Evolutionary conservation across 768 basidiomycete species (phyloP).

Genomic region (Filobasidium wieringae): DNA sequence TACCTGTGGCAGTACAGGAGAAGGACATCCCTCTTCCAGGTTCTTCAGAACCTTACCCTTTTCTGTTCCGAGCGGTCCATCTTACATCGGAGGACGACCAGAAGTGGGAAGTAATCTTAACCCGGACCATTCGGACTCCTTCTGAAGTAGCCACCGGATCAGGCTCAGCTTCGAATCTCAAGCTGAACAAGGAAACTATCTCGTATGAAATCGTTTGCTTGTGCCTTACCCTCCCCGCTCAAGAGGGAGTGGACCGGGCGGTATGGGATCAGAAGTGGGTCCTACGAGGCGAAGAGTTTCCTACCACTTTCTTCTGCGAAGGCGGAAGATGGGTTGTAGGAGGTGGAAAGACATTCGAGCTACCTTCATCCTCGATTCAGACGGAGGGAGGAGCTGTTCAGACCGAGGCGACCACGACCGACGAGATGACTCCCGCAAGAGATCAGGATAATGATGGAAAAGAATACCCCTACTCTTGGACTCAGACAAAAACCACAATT

Average conservation of each 20-base stretch:
- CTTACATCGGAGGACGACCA: neutral
- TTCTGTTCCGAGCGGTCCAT: neutral
- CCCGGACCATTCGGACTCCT: neutral
- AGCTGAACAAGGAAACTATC: neutral
- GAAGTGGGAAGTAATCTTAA: neutral
- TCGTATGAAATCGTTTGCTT: conserved; percentile 1
- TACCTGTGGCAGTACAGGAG: neutral
- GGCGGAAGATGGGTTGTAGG: conserved; percentile 1
- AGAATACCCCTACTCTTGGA: conserved; percentile 71
- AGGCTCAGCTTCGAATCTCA: neutral
- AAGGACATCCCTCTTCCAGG: neutral
- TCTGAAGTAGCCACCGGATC: neutral
- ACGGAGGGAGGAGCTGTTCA: neutral
- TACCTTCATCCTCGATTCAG: neutral
- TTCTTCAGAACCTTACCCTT: neutral
- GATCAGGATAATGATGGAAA: neutral
- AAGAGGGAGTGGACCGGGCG: neutral
- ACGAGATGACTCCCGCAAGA: neutral
- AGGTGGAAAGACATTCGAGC: neutral
- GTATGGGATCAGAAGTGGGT: conserved; percentile 18
- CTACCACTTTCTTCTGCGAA: conserved; percentile 10
- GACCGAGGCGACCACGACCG: neutral
- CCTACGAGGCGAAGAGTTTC: conserved; percentile 28
- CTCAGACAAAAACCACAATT: conserved; percentile 68
- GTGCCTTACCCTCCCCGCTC: neutral